Percentiles rank a stretch among this genome's conserved stretches.
These are phyloP conservation scores for Dendrobium huoshanense DNA, from an alignment of 106 monocot genomes.

Conservation along the genomic window DNA sequence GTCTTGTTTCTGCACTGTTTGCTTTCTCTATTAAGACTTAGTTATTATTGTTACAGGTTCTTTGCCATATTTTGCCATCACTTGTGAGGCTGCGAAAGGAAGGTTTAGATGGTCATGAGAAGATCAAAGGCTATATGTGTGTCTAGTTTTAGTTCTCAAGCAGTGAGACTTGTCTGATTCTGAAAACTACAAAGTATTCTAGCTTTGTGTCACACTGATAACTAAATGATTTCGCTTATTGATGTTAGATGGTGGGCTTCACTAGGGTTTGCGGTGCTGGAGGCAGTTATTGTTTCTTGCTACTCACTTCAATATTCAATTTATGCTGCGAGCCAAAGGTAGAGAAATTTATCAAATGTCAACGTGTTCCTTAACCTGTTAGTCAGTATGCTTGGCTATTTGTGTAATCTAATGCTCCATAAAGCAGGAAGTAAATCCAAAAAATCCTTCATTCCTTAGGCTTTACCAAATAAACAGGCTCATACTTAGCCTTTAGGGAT, in stretches of 20 bases:
- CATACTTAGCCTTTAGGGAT: not conserved
- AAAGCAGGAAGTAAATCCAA: not conserved
- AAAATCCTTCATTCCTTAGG: not conserved
- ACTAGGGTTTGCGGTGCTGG: slow-evolving; percentile 76
- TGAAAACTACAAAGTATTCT: not conserved
- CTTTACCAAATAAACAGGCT: not conserved
- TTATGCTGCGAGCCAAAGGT: slow-evolving; percentile 83
- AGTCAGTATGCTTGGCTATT: not conserved
- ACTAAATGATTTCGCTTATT: not conserved
- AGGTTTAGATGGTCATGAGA: slow-evolving; percentile 99
- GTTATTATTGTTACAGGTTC: slow-evolving; percentile 34
- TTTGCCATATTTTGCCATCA: slow-evolving; percentile 87
- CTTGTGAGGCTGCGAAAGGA: slow-evolving; percentile 90
- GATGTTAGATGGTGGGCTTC: slow-evolving; percentile 90
- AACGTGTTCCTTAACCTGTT: not conserved
- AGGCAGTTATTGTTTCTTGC: slow-evolving; percentile 69
- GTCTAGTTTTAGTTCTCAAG: slow-evolving; percentile 65
- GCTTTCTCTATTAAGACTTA: not conserved
- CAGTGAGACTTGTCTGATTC: slow-evolving; percentile 45
- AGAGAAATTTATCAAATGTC: not conserved
- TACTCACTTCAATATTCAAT: slow-evolving; percentile 93
- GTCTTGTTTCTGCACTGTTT: not conserved
- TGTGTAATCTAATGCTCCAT: not conserved
- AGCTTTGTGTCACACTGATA: not conserved
- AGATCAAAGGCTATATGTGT: slow-evolving; percentile 99